Conservation (phyloP, 2,329 filamentous ascomycete genomes). For the Blastomyces percursus region DNA sequence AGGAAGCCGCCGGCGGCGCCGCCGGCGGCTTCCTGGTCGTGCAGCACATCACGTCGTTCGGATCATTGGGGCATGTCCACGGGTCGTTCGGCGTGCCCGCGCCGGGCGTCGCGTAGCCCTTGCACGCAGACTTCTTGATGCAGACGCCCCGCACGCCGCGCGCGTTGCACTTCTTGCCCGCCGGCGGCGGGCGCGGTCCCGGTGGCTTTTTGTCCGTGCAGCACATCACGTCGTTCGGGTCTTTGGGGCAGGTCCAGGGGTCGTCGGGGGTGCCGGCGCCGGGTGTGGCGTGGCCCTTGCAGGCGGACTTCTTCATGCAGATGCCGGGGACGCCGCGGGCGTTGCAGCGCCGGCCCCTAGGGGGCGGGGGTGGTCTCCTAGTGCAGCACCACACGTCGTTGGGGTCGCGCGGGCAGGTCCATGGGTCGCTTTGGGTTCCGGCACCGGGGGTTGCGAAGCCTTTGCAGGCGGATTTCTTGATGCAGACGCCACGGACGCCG, state of each 20-base stretch:
- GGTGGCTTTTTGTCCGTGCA: neutral
- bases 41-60: conserved; percentile 1
- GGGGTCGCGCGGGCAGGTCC: neutral
- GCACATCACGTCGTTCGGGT: neutral
- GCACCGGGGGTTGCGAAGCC: neutral
- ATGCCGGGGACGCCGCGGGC: neutral
- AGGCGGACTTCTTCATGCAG: conserved; percentile 1
- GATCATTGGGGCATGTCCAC: neutral
- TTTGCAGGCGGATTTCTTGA: neutral
- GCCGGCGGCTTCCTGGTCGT: neutral
- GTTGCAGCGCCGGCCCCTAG: neutral
- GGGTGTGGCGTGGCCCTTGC: neutral
- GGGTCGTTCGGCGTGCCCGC: neutral
- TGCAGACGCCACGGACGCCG: neutral
- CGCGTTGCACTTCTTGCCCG: neutral
- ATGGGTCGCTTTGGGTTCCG: neutral
- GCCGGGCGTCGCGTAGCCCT: neutral
- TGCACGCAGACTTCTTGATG: neutral
- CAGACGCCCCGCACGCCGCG: neutral
- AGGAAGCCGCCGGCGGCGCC: neutral
- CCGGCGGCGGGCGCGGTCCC: neutral
- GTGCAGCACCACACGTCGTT: conserved; percentile 1
- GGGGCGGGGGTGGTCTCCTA: neutral
- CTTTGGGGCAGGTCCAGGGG: neutral
- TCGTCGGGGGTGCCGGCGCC: neutral